A percentile compares a stretch with the other conserved stretches of the same genome.
These are phyloP conservation scores for Arabidopsis suecica DNA, from an alignment of 345 rosid species.

Conservation along the genomic window DNA sequence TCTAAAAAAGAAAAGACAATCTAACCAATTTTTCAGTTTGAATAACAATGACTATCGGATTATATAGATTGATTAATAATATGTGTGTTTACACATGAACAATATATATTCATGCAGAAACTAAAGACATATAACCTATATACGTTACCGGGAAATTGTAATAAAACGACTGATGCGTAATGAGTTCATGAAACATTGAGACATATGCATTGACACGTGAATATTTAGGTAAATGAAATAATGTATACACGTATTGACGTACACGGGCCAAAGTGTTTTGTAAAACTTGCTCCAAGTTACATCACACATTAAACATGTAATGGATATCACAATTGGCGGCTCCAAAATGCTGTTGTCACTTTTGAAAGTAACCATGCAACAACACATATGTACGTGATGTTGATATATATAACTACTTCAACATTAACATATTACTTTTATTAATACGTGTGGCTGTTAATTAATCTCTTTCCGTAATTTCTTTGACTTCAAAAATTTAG, in stretches of 20 bases:
- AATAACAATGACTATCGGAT: background rate
- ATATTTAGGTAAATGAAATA: conserved; percentile 1
- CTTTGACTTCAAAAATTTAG: conserved; percentile 28
- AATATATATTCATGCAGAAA: conserved; percentile 18
- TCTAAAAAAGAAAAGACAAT: background rate
- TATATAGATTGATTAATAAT: conserved; percentile 1
- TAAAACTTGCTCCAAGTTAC: conserved; percentile 21
- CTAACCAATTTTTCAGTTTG: background rate
- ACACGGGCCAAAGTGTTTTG: conserved; percentile 31
- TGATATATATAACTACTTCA: conserved; percentile 37
- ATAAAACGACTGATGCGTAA: background rate
- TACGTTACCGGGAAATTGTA: conserved; percentile 26
- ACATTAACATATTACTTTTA: background rate
- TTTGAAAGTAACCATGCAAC: conserved; percentile 46
- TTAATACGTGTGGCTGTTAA: conserved; percentile 26
- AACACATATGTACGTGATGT: conserved; percentile 41
- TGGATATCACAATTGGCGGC: conserved; percentile 41
- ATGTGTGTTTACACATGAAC: conserved; percentile 14
- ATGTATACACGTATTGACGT: conserved; percentile 32
- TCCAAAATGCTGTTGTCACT: conserved; percentile 35
- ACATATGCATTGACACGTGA: conserved; percentile 35
- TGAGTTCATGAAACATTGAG: conserved; percentile 26
- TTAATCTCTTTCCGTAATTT: conserved; percentile 6
- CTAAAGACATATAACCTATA: background rate
- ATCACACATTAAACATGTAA: conserved; percentile 32